Conservation (phyloP, 768 basidiomycete species). For the Pleurotus citrinopileatus region DNA sequence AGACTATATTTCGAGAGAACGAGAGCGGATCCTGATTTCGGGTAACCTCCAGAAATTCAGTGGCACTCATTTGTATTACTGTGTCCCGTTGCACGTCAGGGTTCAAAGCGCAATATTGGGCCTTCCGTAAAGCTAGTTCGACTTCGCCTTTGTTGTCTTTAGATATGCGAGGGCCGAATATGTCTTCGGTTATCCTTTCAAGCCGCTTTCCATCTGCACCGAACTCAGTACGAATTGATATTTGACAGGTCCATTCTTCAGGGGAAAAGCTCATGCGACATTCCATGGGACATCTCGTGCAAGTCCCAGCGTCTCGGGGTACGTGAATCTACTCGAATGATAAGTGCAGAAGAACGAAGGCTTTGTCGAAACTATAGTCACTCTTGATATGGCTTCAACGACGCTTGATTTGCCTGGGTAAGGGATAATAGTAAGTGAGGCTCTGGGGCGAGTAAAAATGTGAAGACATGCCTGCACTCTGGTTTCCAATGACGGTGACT, state of each 20-base stretch:
- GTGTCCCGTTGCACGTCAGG: conserved; percentile 12
- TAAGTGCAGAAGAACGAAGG: background rate
- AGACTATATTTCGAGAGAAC: conserved; percentile 41
- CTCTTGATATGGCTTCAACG: conserved; percentile 49
- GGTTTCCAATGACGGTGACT: conserved; percentile 51
- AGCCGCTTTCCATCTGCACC: conserved; percentile 27
- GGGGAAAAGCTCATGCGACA: conserved; percentile 26
- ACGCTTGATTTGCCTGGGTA: conserved; percentile 38
- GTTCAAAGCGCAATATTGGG: conserved; percentile 25
- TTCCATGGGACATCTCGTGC: conserved; percentile 40
- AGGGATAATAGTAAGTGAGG: background rate
- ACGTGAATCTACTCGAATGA: conserved; percentile 37
- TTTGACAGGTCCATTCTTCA: conserved; percentile 30
- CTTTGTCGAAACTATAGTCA: conserved; percentile 18
- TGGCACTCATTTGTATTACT: conserved; percentile 7
- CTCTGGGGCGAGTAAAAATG: too few relatives aligned
- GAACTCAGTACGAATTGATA: conserved; percentile 40
- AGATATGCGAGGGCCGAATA: conserved; percentile 25
- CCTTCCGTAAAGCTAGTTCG: conserved; percentile 42
- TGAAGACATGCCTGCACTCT: conserved; percentile 37
- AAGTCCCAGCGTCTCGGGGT: conserved; percentile 47
- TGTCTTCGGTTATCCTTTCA: conserved; percentile 17
- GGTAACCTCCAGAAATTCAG: conserved; percentile 16
- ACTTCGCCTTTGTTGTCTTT: conserved; percentile 30
- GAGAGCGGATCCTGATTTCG: conserved; percentile 11